These are phyloP conservation scores for Neostapfia colusana DNA, from an alignment of 176 grass and related monocot genomes.

Conservation along the genomic window DNA sequence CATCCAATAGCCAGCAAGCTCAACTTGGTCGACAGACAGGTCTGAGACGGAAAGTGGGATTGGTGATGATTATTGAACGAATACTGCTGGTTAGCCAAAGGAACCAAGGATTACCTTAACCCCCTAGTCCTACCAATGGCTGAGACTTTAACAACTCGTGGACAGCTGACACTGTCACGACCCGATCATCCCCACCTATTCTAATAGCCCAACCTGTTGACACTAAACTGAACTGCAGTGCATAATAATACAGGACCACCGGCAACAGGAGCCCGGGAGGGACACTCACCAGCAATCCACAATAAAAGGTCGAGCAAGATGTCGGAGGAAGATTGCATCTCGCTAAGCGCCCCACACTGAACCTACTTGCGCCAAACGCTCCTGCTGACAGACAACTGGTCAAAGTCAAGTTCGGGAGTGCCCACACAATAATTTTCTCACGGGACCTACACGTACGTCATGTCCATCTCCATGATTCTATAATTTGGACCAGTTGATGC, in stretches of 20 bases:
- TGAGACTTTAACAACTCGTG: background rate
- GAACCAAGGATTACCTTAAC: background rate
- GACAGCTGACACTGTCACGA: background rate
- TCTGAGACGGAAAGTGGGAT: constrained; percentile 24
- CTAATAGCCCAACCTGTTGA: constrained; percentile 10
- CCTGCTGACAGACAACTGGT: constrained; percentile 36
- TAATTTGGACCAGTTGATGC: background rate
- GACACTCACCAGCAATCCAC: constrained; percentile 30
- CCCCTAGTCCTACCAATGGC: background rate
- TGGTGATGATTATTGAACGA: constrained; percentile 5
- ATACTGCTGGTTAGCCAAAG: constrained; percentile 17
- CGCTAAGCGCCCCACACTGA: constrained; percentile 25
- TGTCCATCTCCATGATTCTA: constrained; percentile 37
- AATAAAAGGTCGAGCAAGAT: constrained; percentile 15
- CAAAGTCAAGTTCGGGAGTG: constrained; percentile 35
- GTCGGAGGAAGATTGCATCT: constrained; percentile 21
- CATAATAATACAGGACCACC: constrained; percentile 39
- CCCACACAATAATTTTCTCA: constrained; percentile 40
- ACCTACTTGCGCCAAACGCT: constrained; percentile 24
- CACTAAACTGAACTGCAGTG: constrained; percentile 13
- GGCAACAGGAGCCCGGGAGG: constrained; percentile 30
- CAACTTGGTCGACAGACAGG: constrained; percentile 20
- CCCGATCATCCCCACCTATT: background rate
- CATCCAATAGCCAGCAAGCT: constrained; percentile 32
- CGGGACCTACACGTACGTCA: constrained; percentile 8